A percentile compares a stretch with the other conserved stretches of the same genome.
Evolutionary conservation across 306 rosid genomes (phyloP).

Genomic region (Cyamopsis tetragonoloba): DNA sequence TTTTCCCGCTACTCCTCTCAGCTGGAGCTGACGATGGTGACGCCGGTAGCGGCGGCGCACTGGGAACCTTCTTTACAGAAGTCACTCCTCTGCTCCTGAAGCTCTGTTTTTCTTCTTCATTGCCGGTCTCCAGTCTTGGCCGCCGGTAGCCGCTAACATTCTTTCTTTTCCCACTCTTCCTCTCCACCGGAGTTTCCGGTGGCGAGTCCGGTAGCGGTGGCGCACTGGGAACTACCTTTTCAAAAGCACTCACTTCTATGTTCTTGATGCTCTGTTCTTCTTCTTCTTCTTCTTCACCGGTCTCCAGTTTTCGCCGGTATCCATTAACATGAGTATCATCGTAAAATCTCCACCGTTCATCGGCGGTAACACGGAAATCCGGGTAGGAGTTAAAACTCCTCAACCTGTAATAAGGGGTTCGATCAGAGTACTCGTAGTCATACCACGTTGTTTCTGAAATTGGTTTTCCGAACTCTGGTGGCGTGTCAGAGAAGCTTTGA

Average conservation of each 20-base stretch:
- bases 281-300: slow-evolving; percentile 6
- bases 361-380: slow-evolving; percentile 53
- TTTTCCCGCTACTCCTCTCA: neutral
- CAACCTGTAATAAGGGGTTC: slow-evolving; percentile 34
- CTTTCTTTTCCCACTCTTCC: neutral
- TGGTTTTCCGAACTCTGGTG: slow-evolving; percentile 30
- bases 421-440: slow-evolving; percentile 52
- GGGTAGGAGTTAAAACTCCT: slow-evolving; percentile 85
- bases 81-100: slow-evolving; percentile 31
- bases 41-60: no score
- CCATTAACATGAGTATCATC: slow-evolving; percentile 56
- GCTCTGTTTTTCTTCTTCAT: neutral
- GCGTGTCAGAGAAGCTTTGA: slow-evolving; percentile 24
- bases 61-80: slow-evolving; percentile 25
- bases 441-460: slow-evolving; percentile 48
- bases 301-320: slow-evolving; percentile 30
- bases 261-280: slow-evolving; percentile 25
- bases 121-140: slow-evolving; percentile 24
- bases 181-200: neutral
- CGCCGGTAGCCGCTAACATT: slow-evolving; percentile 37
- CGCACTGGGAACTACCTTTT: slow-evolving; percentile 21
- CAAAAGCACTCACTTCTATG: slow-evolving; percentile 31
- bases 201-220: no score
- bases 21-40: neutral
- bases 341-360: slow-evolving; percentile 59